Percentiles rank a stretch among this genome's conserved stretches.
These are phyloP conservation scores for Viola pubescens DNA, from an alignment of 441 rosid genomes.

Conservation along the genomic window DNA sequence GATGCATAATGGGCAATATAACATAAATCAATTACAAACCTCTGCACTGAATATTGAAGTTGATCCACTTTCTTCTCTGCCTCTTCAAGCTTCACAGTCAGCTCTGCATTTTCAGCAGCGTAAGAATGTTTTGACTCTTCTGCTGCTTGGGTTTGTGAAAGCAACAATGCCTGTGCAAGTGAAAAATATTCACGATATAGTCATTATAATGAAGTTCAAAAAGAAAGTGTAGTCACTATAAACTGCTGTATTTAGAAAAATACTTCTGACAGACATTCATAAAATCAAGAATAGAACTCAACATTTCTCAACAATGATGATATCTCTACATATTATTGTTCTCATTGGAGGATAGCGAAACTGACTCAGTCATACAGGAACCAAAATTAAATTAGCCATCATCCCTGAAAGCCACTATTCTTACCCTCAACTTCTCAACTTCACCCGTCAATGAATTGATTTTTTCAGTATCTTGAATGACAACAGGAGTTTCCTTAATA, in stretches of 20 bases:
- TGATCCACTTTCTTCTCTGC: slow-evolving; percentile 66
- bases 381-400: slow-evolving; percentile 8
- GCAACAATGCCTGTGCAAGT: slow-evolving; percentile 43
- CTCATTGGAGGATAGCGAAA: background rate
- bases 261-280: background rate
- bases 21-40: slow-evolving; percentile 38
- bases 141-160: slow-evolving; percentile 44
- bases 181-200: background rate
- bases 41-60: slow-evolving; percentile 85
- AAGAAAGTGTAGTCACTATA: background rate
- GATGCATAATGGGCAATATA: background rate
- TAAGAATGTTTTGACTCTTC: slow-evolving; percentile 49
- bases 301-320: background rate
- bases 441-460: slow-evolving; percentile 49
- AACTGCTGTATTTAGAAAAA: background rate
- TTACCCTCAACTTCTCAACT: slow-evolving; percentile 68
- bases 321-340: background rate
- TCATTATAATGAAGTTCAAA: background rate
- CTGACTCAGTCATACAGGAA: background rate
- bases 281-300: background rate
- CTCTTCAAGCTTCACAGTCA: slow-evolving; percentile 64
- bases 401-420: background rate
- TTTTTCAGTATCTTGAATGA: slow-evolving; percentile 69
- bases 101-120: slow-evolving; percentile 43
- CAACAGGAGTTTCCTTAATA: slow-evolving; percentile 62